phyloP scores from a whole-genome alignment of 208 protist genomes.

The Vickermania ingenoplastis region DNA sequence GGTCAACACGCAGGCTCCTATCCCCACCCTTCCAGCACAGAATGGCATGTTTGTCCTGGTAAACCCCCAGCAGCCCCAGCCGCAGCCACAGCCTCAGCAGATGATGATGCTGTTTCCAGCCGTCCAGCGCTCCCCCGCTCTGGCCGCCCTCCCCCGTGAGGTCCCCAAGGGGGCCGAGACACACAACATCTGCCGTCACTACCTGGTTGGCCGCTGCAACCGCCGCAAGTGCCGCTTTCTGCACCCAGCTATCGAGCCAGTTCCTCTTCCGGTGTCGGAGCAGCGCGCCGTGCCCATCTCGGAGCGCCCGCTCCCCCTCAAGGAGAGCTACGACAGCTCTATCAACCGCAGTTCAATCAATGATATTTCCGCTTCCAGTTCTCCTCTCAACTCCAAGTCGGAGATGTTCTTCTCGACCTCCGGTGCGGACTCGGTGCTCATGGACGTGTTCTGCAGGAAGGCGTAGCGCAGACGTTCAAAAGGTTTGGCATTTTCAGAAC shows the following conservation, averaged over 20 bases:
- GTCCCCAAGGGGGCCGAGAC: neutral
- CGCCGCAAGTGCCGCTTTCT: slow-evolving; percentile 58
- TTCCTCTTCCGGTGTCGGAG: neutral
- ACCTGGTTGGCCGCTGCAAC: slow-evolving; percentile 48
- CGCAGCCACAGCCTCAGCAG: no score
- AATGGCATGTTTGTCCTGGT: neutral
- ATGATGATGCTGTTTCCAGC: neutral
- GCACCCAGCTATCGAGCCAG: slow-evolving; percentile 7
- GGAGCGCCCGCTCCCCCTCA: neutral
- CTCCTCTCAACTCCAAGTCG: neutral
- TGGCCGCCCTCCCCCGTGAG: neutral
- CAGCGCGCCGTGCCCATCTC: neutral
- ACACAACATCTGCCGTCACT: slow-evolving; percentile 33
- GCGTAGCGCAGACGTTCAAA: no score
- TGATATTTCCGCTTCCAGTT: neutral
- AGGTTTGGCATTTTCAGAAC: neutral
- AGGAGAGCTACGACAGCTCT: neutral
- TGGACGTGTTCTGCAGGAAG: neutral
- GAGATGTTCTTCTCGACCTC: neutral
- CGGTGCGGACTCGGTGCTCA: neutral
- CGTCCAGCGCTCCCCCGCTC: neutral
- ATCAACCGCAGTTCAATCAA: neutral
- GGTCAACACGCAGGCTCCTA: neutral
- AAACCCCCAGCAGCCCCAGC: neutral
- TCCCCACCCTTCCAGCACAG: neutral